Evolutionary conservation across 75 land plant genomes (phyloP).

Genomic region (Chamaecyparis obtusa): DNA sequence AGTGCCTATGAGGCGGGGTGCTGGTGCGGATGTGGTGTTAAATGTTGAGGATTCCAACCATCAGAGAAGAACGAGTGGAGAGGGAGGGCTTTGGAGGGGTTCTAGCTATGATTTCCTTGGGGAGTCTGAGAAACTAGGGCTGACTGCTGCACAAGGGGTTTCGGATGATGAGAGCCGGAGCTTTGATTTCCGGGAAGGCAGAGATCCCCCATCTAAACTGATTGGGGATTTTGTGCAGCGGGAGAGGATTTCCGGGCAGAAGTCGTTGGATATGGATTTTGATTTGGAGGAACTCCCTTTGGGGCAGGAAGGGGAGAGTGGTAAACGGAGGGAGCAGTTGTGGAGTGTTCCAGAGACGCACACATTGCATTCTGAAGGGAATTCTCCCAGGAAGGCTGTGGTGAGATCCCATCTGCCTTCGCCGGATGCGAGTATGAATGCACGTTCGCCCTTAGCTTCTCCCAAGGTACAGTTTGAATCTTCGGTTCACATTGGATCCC

Average conservation of each 20-base stretch:
- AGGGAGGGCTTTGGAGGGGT: not conserved
- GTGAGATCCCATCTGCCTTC: not conserved
- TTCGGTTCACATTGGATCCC: not conserved
- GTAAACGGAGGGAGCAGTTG: not conserved
- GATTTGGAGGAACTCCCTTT: not conserved
- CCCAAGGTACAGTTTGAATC: not conserved
- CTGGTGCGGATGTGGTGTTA: not conserved
- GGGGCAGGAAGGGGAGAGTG: not conserved
- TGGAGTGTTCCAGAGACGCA: not conserved
- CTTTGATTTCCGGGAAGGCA: not conserved
- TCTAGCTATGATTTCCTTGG: not conserved
- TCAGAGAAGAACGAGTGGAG: not conserved
- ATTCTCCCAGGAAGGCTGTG: not conserved
- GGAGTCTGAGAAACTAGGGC: not conserved
- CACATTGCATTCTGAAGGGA: not conserved
- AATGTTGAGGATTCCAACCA: not conserved
- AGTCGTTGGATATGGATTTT: slow-evolving; percentile 1
- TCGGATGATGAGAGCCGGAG: not conserved
- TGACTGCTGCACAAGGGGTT: not conserved
- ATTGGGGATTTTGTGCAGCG: slow-evolving; percentile 4
- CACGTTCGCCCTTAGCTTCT: too few relatives aligned
- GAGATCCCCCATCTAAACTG: not conserved
- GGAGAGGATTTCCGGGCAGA: not conserved
- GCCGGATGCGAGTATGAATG: not conserved
- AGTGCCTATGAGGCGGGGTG: not conserved